Evolutionary conservation across 225 moss, liverwort and hornwort species (phyloP), one percentile per base, ranked within the genome.

Genomic region (Pleurozium schreberi): DNA sequence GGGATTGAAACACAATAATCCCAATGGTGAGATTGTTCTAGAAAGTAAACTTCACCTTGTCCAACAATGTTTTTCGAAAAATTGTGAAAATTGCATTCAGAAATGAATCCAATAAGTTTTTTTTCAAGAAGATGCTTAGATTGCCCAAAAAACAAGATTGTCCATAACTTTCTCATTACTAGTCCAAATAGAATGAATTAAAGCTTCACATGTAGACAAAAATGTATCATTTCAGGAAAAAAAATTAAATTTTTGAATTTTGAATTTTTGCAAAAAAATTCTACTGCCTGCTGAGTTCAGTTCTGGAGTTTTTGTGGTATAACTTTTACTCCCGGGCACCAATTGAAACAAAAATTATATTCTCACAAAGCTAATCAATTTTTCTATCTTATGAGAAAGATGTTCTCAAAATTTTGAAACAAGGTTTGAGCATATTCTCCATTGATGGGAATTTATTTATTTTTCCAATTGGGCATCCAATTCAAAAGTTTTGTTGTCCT

Each of bases 391-490:
- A n/a, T n/a, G n/a, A n/a, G n/a, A n/a, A n/a, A n/a, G n/a, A n/a
- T 26, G 8, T 26, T 42, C 5, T 42, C 5, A 4, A 25, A 42
- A 9, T 14, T 26, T 42, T 70, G 14, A 42, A 5, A 26, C 14
- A 26, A 13, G 19, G 26, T 70, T 14, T 42, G 3, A 70, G 11
- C 0, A 70, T 36, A 1, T 70, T 26, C 1, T 5, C 2, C 1
- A 0, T 42, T 13, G 15, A 4, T 14, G 20, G 9, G 2, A 69
- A n/a, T 6, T 22, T 23, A 8, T 5, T 23, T 69, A 25, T 70
- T 70, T 27, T 42, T 4, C 3, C 8, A 4, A 69, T 26, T 14
- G 8, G 5, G 0, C 22, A 2, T 0, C 0, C 0, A 8, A 0
- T 42, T 27, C 43, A 27, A 71, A 27, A 71, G 9, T 71, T 42